These are phyloP conservation scores for Furcasterigmium furcatum DNA, from an alignment of 2,329 filamentous ascomycete species.

Conservation along the genomic window DNA sequence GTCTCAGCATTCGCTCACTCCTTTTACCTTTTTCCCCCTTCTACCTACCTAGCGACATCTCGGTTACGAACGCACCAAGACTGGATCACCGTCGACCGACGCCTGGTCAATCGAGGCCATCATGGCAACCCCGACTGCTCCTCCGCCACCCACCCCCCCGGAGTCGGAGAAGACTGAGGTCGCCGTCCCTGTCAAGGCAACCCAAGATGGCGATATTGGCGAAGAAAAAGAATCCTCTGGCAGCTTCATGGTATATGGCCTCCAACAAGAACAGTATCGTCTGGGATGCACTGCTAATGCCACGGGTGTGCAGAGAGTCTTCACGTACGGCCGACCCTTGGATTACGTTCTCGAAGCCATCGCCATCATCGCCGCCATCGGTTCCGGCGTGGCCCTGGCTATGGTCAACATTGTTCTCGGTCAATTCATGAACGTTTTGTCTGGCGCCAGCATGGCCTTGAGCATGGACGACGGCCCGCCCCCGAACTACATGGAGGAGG, in stretches of 20 bases:
- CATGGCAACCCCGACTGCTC: too few relatives aligned
- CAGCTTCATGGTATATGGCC: not conserved
- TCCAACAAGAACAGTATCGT: not conserved
- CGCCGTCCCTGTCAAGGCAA: not conserved
- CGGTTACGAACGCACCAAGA: too few relatives aligned
- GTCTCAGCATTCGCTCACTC: too few relatives aligned
- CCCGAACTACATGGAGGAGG: constrained; percentile 13
- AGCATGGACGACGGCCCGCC: constrained; percentile 3
- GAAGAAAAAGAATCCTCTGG: not conserved
- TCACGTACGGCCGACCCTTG: constrained; percentile 15
- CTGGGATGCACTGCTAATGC: not conserved
- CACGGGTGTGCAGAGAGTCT: constrained; percentile 15
- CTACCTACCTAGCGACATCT: too few relatives aligned
- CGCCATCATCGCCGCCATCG: constrained; percentile 18
- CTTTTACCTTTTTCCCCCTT: too few relatives aligned
- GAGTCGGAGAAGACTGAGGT: too few relatives aligned
- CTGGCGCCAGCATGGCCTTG: constrained; percentile 8
- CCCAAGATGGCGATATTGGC: not conserved
- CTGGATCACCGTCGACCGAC: too few relatives aligned
- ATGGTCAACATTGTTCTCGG: constrained; percentile 24
- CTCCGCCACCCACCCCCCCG: too few relatives aligned
- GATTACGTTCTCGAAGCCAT: constrained; percentile 18
- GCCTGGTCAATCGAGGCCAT: too few relatives aligned
- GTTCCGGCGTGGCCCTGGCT: constrained; percentile 20
- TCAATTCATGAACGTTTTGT: constrained; percentile 19